Evolutionary conservation across 2,329 filamentous ascomycete species (phyloP).

Genomic region (Reticulascus tulasneorum): DNA sequence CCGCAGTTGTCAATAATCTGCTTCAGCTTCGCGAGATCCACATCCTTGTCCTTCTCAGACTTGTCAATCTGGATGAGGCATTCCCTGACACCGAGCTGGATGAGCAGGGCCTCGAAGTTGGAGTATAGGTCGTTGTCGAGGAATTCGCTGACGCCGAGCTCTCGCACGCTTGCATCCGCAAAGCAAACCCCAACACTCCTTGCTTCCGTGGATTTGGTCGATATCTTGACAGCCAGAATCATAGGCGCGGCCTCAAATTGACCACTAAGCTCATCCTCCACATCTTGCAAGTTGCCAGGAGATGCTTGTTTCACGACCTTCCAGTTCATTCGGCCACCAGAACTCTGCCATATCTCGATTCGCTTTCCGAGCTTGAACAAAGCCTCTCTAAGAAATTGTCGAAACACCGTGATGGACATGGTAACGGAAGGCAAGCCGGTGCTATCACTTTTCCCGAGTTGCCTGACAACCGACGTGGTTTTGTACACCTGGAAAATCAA

Average conservation of each 20-base stretch:
- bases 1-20: constrained; percentile 91
- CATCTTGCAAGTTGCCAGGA: constrained; percentile 91
- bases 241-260: constrained; percentile 88
- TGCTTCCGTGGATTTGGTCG: constrained; percentile 79
- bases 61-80: constrained; percentile 81
- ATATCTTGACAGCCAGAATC: constrained; percentile 91
- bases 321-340: constrained; percentile 80
- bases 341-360: constrained; percentile 82
- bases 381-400: constrained; percentile 90
- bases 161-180: constrained; percentile 91
- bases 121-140: constrained; percentile 98
- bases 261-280: constrained; percentile 89
- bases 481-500: constrained; percentile 72
- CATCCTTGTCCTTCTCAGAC: constrained; percentile 78
- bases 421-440: constrained; percentile 90
- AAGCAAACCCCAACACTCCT: constrained; percentile 93
- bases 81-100: constrained; percentile 93
- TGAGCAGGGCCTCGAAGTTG: constrained; percentile 93
- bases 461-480: constrained; percentile 90
- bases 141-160: constrained; percentile 95
- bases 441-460: constrained; percentile 78
- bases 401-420: constrained; percentile 90
- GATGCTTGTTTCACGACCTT: constrained; percentile 88
- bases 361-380: constrained; percentile 88
- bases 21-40: constrained; percentile 80